Base-by-base conservation (phyloP, 371 early-diverging fungal species). In the Mortierella sp. region DNA sequence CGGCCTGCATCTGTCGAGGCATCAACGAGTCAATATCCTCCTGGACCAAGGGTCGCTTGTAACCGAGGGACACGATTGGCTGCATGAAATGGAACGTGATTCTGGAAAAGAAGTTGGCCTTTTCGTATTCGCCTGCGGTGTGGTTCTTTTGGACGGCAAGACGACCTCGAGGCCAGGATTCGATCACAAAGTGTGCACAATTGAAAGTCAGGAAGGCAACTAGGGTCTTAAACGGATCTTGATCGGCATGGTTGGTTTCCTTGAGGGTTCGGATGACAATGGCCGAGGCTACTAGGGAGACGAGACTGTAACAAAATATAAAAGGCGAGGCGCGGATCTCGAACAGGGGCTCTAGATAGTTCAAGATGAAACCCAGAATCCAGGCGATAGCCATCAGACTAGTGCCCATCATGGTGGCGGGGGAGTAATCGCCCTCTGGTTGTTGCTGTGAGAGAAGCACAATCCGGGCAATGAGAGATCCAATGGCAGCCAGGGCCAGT, bases 51-150 rank as follows among this genome's bases (percentile, higher is more conserved):
- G 74, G 74, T 1, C 74, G 69, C 26, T 73, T 68, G 63, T 73
- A 73, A 0, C 79, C 79, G 16, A 78, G 44, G 1, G 73, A 55
- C 6, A 78, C 69, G 5, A 55, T 40, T 11, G 43, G 14, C 40
- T 73, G 73, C 50, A 78, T 61, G 31, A 68, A 78, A 26, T 73
- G 70, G 44, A 73, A 78, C 16, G 64, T 55, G 22, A 70, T 22
- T 2, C 79, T 52, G 1, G 79, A 78, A 52, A 73, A 78, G n/a
- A 73, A 64, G 34, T 78, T 78, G 24, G 79, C 79, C 66, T 73
- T 73, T 16, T 78, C 79, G 52, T 69, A 78, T 37, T 63, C 55
- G 5, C 70, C 69, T 1, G 48, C 73, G 4, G 39, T 29, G 24
- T 50, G 55, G 41, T 66, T 52, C 43, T 47, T 61, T 11, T 78